Conservation (phyloP, 768 basidiomycete species). For the Trametes elegans region DNA sequence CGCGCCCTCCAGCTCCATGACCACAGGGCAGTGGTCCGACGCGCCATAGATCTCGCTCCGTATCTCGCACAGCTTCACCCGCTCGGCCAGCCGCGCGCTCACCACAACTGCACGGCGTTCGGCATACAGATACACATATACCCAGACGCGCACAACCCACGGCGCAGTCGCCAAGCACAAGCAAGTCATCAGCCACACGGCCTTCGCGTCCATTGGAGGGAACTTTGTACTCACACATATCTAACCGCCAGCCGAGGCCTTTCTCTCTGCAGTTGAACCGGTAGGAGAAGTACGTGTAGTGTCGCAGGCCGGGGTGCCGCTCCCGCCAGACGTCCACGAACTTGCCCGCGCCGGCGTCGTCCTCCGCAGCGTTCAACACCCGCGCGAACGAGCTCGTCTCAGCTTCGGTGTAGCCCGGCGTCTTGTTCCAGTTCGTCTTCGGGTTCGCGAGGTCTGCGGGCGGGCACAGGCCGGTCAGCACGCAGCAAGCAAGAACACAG, state of each 20-base stretch:
- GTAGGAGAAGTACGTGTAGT: constrained; percentile 85
- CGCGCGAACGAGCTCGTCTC: constrained; percentile 75
- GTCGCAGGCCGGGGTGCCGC: constrained; percentile 60
- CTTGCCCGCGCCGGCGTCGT: constrained; percentile 19
- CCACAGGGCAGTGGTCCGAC: constrained; percentile 81
- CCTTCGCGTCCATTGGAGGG: neutral
- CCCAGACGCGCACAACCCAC: neutral
- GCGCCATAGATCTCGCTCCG: constrained; percentile 83
- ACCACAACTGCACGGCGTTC: constrained; percentile 54
- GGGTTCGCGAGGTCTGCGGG: constrained; percentile 65
- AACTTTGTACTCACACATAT: constrained; percentile 59
- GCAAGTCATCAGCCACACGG: neutral
- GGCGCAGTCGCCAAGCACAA: neutral
- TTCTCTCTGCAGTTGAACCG: constrained; percentile 78
- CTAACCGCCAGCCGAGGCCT: constrained; percentile 85
- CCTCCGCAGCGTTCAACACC: constrained; percentile 55
- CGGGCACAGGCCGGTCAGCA: neutral
- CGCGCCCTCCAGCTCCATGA: constrained; percentile 65
- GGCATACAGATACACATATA: neutral
- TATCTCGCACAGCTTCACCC: constrained; percentile 82
- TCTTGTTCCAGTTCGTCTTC: constrained; percentile 83
- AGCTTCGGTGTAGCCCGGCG: constrained; percentile 78
- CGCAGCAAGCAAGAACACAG: neutral
- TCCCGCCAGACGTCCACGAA: constrained; percentile 84
- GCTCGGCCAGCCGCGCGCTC: constrained; percentile 63